phyloP scores from a whole-genome alignment of 2,329 filamentous ascomycete species.

The Helotiales sp. region DNA sequence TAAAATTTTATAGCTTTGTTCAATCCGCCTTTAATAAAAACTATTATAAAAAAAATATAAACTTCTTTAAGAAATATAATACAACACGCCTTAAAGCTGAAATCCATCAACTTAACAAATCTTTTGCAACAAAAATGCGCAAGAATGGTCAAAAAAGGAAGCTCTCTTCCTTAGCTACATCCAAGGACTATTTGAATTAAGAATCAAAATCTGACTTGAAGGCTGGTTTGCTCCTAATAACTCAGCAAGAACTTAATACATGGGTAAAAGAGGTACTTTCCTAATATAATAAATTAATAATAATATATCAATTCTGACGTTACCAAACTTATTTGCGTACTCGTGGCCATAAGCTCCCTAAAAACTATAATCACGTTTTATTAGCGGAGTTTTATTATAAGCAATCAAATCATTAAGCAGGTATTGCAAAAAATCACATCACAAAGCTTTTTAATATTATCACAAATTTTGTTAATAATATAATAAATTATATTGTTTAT shows the following conservation, averaged over 20 bases:
- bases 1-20: background rate
- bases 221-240: background rate
- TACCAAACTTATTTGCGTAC: slow-evolving; percentile 15
- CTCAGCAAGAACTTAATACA: background rate
- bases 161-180: too few relatives aligned
- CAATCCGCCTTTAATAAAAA: background rate
- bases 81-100: background rate
- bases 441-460: slow-evolving; percentile 19
- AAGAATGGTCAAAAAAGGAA: background rate
- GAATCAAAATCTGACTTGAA: background rate
- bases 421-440: slow-evolving; percentile 30
- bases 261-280: background rate
- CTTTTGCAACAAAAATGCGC: background rate
- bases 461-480: slow-evolving; percentile 24
- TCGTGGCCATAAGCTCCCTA: slow-evolving; percentile 35
- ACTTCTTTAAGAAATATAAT: background rate
- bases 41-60: too few relatives aligned
- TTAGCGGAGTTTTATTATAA: slow-evolving; percentile 45
- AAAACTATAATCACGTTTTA: slow-evolving; percentile 44
- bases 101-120: background rate
- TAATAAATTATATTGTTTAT: slow-evolving; percentile 18
- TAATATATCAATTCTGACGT: background rate
- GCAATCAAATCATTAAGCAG: slow-evolving; percentile 41
- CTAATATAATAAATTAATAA: too few relatives aligned
- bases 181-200: too few relatives aligned